Base-by-base conservation (phyloP, 2,329 filamentous ascomycete species). In the Macrophomina pseudophaseolina region DNA sequence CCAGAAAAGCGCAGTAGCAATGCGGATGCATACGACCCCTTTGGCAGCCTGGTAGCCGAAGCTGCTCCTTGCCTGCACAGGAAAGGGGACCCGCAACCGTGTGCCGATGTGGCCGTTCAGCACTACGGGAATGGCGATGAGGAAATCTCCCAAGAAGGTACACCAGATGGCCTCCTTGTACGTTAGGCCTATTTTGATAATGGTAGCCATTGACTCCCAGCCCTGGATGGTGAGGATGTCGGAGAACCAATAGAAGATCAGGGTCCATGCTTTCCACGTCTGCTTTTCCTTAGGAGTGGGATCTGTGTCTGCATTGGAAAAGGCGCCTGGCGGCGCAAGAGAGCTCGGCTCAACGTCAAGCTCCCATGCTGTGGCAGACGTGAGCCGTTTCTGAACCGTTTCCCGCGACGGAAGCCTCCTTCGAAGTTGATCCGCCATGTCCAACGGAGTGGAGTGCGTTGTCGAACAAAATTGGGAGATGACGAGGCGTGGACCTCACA, bases 1-100 rank as follows among this genome's bases (percentile, higher is more conserved):
- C 54, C 54, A 59, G n/a, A 59, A 59, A 5, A 59, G 54, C 9
- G 54, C 54, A 12, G 33, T 16, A 16, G 23, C n/a, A 16, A 59
- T 59, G 38, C 54, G 9, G 28, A 38, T 44, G 4, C 18, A 14
- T 2, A 44, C 18, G 5, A 59, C 54, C 28, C 35, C 14, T 44
- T 44, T 16, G 54, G 40, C 18, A 44, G 38, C 54, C 16, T 14
- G 14, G 32, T 44, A 59, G 5, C 54, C 54, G 18, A 18, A 59
- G 18, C 54, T 59, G 35, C 35, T 38, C 3, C 54, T 16, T 5
- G 40, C 40, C 9, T n/a, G 16, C 6, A 59, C 18, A 12, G 54
- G 54, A 14, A 59, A 59, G 3, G 54, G 38, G 16, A 59, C 30
- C 16, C 40, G 35, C 5, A 59, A 32, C 14, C 28, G 23, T n/a